A percentile compares a stretch with the other conserved stretches of the same genome.
Evolutionary conservation across 768 basidiomycete species (phyloP).

Genomic region (Amanita molliuscula): DNA sequence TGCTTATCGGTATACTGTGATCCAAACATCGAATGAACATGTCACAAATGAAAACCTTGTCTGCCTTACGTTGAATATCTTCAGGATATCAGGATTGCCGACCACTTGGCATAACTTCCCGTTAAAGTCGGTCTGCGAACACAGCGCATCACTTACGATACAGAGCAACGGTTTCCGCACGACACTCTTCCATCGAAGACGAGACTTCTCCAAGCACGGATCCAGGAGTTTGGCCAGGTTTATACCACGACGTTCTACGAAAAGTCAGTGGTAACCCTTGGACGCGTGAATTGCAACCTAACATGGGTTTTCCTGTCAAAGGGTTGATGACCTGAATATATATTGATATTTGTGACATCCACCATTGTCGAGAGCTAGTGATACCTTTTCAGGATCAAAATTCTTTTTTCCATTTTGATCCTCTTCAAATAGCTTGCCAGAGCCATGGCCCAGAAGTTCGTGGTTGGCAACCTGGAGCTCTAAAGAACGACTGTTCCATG

Average conservation of each 20-base stretch:
- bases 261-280: slow-evolving; percentile 1
- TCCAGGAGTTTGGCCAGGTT: slow-evolving; percentile 74
- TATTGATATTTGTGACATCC: background rate
- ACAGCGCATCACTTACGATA: slow-evolving; percentile 43
- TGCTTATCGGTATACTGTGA: slow-evolving; percentile 53
- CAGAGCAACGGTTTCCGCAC: slow-evolving; percentile 82
- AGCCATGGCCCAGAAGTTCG: slow-evolving; percentile 79
- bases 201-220: slow-evolving; percentile 81
- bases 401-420: slow-evolving; percentile 67
- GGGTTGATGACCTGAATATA: slow-evolving; percentile 61
- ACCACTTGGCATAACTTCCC: slow-evolving; percentile 35
- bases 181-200: slow-evolving; percentile 87
- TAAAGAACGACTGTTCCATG: slow-evolving; percentile 71
- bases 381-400: slow-evolving; percentile 63
- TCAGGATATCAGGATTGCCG: slow-evolving; percentile 65
- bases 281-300: background rate
- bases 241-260: slow-evolving; percentile 73
- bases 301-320: slow-evolving; percentile 65
- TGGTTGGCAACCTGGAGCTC: slow-evolving; percentile 89
- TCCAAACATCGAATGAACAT: background rate
- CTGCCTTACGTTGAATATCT: slow-evolving; percentile 62
- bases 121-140: background rate
- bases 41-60: background rate
- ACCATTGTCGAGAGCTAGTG: too few relatives aligned
- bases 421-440: slow-evolving; percentile 78